These are phyloP conservation scores for Picochlorum sp. DNA, from an alignment of 139 green algal genomes.

Conservation along the genomic window DNA sequence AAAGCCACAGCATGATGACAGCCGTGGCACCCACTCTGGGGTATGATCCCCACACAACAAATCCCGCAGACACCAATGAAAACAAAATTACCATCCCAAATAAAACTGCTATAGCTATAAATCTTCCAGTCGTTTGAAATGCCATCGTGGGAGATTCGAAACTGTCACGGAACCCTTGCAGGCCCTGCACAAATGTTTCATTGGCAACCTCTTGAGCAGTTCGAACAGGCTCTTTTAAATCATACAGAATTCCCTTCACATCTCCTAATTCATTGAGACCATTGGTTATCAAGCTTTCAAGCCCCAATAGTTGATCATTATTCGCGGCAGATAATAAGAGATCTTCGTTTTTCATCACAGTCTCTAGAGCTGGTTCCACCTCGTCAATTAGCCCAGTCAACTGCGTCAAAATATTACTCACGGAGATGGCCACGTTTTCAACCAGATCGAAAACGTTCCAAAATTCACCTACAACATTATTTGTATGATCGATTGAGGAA, in stretches of 20 bases:
- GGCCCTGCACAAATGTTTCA: not conserved
- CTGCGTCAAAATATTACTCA: not conserved
- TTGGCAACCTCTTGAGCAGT: not conserved
- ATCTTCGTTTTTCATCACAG: too few relatives aligned
- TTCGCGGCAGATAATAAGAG: too few relatives aligned
- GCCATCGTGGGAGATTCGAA: constrained; percentile 9
- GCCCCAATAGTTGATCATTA: too few relatives aligned
- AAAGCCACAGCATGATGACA: constrained; percentile 18
- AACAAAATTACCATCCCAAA: constrained; percentile 20
- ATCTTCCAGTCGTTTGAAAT: constrained; percentile 15
- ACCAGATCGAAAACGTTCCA: constrained; percentile 4
- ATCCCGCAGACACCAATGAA: not conserved
- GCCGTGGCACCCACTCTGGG: not conserved
- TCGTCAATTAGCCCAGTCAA: not conserved
- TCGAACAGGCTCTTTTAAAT: not conserved
- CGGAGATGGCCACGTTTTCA: constrained; percentile 3
- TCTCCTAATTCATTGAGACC: not conserved
- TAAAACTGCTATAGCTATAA: constrained; percentile 21
- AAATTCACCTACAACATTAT: constrained; percentile 6
- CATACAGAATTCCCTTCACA: not conserved
- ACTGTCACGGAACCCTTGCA: constrained; percentile 3
- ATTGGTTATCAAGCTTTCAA: not conserved
- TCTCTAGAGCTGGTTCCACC: not conserved
- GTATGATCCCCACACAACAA: constrained; percentile 2
- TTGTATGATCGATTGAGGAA: constrained; percentile 2